phyloP scores from a whole-genome alignment of 371 early-diverging fungal genomes.

The Circinella umbellata region DNA sequence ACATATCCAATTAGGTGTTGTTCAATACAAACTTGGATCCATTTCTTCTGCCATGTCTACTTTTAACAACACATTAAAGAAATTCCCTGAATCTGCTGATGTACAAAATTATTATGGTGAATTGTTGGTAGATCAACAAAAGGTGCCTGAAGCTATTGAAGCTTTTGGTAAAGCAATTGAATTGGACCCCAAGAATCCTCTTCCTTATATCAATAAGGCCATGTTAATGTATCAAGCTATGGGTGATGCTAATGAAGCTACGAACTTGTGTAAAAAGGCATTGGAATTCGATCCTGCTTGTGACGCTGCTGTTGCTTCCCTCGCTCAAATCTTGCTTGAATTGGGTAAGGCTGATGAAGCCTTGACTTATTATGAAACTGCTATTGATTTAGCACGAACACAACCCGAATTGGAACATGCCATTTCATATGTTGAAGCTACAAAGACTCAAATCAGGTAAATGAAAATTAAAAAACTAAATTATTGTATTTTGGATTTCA shows the following conservation, averaged over 20 bases:
- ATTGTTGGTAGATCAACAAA: constrained; percentile 87
- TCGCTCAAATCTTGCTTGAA: constrained; percentile 88
- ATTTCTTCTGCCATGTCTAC: constrained; percentile 75
- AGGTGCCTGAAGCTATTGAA: constrained; percentile 73
- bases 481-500: not conserved
- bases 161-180: constrained; percentile 81
- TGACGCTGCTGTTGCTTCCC: constrained; percentile 94
- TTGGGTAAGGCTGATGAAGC: constrained; percentile 88
- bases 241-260: constrained; percentile 76
- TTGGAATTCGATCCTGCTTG: constrained; percentile 91
- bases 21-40: constrained; percentile 87
- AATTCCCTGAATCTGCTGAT: constrained; percentile 85
- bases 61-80: constrained; percentile 80
- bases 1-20: constrained; percentile 93
- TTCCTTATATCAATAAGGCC: constrained; percentile 96
- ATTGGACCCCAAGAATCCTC: constrained; percentile 75
- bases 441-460: constrained; percentile 47
- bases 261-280: constrained; percentile 79
- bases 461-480: too few relatives aligned
- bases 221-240: constrained; percentile 85
- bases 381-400: constrained; percentile 85
- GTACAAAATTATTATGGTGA: constrained; percentile 97
- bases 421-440: constrained; percentile 76
- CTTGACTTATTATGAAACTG: constrained; percentile 80
- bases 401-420: constrained; percentile 90